phyloP scores from a whole-genome alignment of 352 stramenopile genomes.

The Globisporangium megalacanthum region DNA sequence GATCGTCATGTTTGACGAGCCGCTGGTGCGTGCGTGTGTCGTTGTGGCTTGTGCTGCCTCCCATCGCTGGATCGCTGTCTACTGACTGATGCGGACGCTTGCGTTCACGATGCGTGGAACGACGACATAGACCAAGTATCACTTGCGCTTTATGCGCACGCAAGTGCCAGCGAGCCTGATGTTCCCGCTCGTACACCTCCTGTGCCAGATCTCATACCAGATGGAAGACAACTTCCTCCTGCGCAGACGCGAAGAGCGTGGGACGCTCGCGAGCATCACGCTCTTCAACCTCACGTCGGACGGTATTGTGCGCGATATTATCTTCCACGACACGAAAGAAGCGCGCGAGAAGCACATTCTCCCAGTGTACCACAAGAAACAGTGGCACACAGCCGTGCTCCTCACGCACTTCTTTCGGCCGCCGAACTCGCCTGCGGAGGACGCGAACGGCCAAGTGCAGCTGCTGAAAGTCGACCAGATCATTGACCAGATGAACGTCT shows the following conservation, averaged over 20 bases:
- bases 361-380: slow-evolving; percentile 82
- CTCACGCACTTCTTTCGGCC: slow-evolving; percentile 81
- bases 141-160: slow-evolving; percentile 72
- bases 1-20: slow-evolving; percentile 81
- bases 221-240: slow-evolving; percentile 83
- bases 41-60: slow-evolving; percentile 5
- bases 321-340: slow-evolving; percentile 86
- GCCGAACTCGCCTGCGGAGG: slow-evolving; percentile 66
- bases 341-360: slow-evolving; percentile 80
- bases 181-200: slow-evolving; percentile 77
- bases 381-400: slow-evolving; percentile 80
- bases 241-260: slow-evolving; percentile 75
- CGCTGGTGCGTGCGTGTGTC: slow-evolving; percentile 68
- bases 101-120: no score
- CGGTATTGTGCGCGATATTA: slow-evolving; percentile 77
- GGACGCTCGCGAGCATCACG: slow-evolving; percentile 64
- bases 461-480: slow-evolving; percentile 85
- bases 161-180: slow-evolving; percentile 76
- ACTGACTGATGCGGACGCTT: no score
- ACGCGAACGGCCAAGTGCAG: slow-evolving; percentile 69
- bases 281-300: slow-evolving; percentile 88
- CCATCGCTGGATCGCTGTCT: slow-evolving; percentile 4
- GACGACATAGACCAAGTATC: slow-evolving; percentile 89
- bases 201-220: slow-evolving; percentile 88
- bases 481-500: slow-evolving; percentile 85